Evolutionary conservation across 108 stramenopile genomes (phyloP), one percentile per base, ranked within the genome.

Genomic region (Parietichytrium sp.): DNA sequence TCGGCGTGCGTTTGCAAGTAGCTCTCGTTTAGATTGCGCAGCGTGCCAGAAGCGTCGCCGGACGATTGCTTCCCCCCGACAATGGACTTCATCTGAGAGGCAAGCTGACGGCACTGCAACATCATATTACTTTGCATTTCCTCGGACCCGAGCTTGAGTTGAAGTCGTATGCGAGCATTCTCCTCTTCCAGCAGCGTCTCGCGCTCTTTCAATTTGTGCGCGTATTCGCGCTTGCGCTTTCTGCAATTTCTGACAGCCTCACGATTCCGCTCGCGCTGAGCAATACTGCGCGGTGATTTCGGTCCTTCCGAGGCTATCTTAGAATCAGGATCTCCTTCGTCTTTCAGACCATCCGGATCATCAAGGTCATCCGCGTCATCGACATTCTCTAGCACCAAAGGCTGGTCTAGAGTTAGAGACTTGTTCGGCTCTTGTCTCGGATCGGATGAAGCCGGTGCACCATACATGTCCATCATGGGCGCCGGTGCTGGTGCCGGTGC

Each of bases 221-320:
- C 45, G 61, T 72, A 72, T 25, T 72, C 61, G 38, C 61, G 61
- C 42, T 72, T 72, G 15, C 61, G 61, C 10, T 45, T 36, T 8
- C 61, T 33, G 42, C 61, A 72, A 27, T 72, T 72, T 12, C 61
- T 33, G 0, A 72, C 61, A 25, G 61, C 61, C 33, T 72, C 61
- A n/a, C 61, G 61, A 20, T 72, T 72, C 61, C 45, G 36, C 33
- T 72, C 61, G 38, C 61, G 33, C 20, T 72, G 61, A n/a, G 61
- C 61, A 27, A 33, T 33, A 20, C 61, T 72, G 38, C 61, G 61
- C 36, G 61, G 61, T 25, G 61, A 72, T 42, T 45, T 72, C 2
- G 61, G 61, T 25, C 38, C 61, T n/a, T 72, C 61, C 13, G 45
- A 15, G 20, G 61, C 38, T 42, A 33, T 42, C 61, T n/a, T n/a